Conservation (phyloP, 306 rosid genomes). For the Trifolium pratense region DNA sequence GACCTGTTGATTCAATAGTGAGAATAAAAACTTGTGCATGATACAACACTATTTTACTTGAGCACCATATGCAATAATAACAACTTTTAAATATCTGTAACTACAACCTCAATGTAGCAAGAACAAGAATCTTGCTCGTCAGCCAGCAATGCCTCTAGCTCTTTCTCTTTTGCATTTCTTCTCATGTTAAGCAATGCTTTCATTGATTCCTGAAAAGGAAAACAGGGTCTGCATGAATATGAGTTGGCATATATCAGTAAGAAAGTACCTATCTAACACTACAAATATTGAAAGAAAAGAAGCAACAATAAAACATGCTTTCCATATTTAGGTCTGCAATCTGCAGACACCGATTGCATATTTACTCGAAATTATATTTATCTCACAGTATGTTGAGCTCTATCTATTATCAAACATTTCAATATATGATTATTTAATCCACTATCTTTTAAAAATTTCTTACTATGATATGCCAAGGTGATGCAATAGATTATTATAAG, state of each 20-base stretch:
- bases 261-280: conserved; percentile 20
- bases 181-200: conserved; percentile 75
- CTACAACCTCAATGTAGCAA: conserved; percentile 86
- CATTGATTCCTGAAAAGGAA: conserved; percentile 71
- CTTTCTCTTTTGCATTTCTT: conserved; percentile 78
- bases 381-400: conserved; percentile 7
- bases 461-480: background rate
- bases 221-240: conserved; percentile 41
- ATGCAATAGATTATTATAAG: background rate
- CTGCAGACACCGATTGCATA: background rate
- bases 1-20: too few relatives aligned
- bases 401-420: background rate
- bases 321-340: background rate
- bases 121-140: conserved; percentile 88
- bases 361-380: conserved; percentile 9
- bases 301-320: conserved; percentile 4
- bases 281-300: conserved; percentile 26
- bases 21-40: too few relatives aligned
- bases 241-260: conserved; percentile 29
- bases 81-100: conserved; percentile 15
- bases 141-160: conserved; percentile 86
- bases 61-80: conserved; percentile 2
- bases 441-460: conserved; percentile 14
- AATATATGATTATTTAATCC: conserved; percentile 6
- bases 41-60: too few relatives aligned